phyloP scores from a whole-genome alignment of 2,329 filamentous ascomycete species.

The Didymella pinodella region DNA sequence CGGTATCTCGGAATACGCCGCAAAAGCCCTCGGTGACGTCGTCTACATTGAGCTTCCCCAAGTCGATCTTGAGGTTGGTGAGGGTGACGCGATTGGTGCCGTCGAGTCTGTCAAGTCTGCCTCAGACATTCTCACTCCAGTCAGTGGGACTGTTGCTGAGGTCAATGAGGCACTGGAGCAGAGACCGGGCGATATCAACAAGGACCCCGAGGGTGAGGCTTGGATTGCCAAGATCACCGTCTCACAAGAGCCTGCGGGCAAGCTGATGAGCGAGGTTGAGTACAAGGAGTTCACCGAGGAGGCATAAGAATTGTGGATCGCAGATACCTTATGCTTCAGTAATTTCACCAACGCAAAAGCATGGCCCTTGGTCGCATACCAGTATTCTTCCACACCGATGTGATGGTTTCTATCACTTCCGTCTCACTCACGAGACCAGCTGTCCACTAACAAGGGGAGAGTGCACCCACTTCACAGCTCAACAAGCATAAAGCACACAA shows the following conservation, averaged over 20 bases:
- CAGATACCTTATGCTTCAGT: not conserved
- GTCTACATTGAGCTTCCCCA: slow-evolving; percentile 95
- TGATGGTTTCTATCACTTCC: not conserved
- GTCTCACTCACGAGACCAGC: no score
- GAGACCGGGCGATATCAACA: slow-evolving; percentile 87
- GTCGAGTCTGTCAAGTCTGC: slow-evolving; percentile 99
- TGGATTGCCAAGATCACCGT: slow-evolving; percentile 94
- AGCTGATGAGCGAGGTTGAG: slow-evolving; percentile 76
- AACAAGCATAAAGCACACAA: no score
- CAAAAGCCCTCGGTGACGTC: slow-evolving; percentile 91
- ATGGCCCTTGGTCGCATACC: not conserved
- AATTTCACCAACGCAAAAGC: not conserved
- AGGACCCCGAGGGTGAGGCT: slow-evolving; percentile 85
- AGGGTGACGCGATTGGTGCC: slow-evolving; percentile 87
- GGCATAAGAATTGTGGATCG: slow-evolving; percentile 15
- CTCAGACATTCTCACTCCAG: slow-evolving; percentile 93
- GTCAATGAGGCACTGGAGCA: slow-evolving; percentile 80
- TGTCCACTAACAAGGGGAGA: no score
- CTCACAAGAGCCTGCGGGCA: slow-evolving; percentile 65
- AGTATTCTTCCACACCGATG: not conserved
- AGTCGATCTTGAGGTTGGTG: slow-evolving; percentile 69
- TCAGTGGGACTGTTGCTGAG: slow-evolving; percentile 77
- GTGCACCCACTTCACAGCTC: no score
- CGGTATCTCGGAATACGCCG: slow-evolving; percentile 91
- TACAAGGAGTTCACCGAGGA: slow-evolving; percentile 79